Percentiles rank a stretch among this genome's conserved stretches.
These are phyloP conservation scores for Aspergillus eucalypticola DNA, from an alignment of 2,329 filamentous ascomycete species.

Conservation along the genomic window DNA sequence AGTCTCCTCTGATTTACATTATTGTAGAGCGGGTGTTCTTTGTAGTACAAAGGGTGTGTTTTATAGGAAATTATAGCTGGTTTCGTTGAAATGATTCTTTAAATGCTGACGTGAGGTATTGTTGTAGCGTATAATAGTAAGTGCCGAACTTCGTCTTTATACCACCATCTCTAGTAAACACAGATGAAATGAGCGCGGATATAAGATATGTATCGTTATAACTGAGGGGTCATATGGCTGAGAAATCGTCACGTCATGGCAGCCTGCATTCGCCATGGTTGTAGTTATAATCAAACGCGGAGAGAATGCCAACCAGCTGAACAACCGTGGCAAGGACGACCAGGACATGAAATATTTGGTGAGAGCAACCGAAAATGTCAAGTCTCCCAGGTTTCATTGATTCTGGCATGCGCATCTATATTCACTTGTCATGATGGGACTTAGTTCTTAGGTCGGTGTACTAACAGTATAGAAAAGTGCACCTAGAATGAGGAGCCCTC, in stretches of 20 bases:
- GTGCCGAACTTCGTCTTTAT: too few relatives aligned
- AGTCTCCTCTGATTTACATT: too few relatives aligned
- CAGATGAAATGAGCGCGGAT: too few relatives aligned
- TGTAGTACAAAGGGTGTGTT: too few relatives aligned
- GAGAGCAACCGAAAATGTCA: slow-evolving; percentile 22
- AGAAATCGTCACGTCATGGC: not conserved
- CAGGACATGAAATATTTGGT: slow-evolving; percentile 27
- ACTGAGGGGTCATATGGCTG: too few relatives aligned
- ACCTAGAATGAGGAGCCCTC: slow-evolving; percentile 27
- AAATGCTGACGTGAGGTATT: too few relatives aligned
- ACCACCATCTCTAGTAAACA: too few relatives aligned
- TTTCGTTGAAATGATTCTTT: too few relatives aligned
- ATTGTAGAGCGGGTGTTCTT: too few relatives aligned
- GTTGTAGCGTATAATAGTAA: too few relatives aligned
- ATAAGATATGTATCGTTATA: too few relatives aligned
- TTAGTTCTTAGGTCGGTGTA: slow-evolving; percentile 11
- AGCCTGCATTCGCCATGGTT: not conserved
- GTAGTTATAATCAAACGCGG: slow-evolving; percentile 19
- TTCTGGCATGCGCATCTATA: slow-evolving; percentile 22
- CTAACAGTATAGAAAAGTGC: slow-evolving; percentile 31
- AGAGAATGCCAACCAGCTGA: slow-evolving; percentile 20
- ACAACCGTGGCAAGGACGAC: slow-evolving; percentile 25
- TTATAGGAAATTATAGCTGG: too few relatives aligned
- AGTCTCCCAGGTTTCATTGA: slow-evolving; percentile 25
- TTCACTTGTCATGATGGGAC: slow-evolving; percentile 8